Evolutionary conservation across 2,329 filamentous ascomycete species (phyloP), one percentile per base, ranked within the genome.

Genomic region (Alternaria sp.): DNA sequence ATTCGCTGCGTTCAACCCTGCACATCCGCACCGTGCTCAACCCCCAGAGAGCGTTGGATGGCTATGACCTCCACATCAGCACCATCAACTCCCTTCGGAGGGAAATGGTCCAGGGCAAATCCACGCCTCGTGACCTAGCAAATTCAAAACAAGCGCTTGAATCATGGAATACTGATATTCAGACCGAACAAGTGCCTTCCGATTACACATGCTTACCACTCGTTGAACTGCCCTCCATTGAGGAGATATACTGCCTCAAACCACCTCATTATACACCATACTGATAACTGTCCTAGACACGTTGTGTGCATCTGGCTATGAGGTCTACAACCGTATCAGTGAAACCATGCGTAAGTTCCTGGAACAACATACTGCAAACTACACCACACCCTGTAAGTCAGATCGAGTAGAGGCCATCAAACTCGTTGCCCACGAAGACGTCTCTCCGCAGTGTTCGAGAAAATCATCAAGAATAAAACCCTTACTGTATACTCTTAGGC

Each of bases 401-500:
- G 33, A 31, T 42, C 6, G 0, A 23, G n/a, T 17, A 48, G 8
- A 39, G 8, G 21, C 17, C 13, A 21, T 29, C 17, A 3, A 40
- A 31, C 1, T 11, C 14, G n/a, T 29, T 31, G 8, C 21, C 14
- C 6, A 9, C 51, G 48, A 14, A 54, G 24, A 26, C 8, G 6
- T 23, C 31, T 29, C 14, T 26, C 33, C 29, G 28, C 37, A 55
- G 52, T 55, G 44, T 55, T 55, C 14, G 44, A 55, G 34, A 33
- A 33, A 14, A 55, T 55, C n/a, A 49, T 55, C 52, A 49, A 55
- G 26, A 55, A 50, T 28, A 31, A 45, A 7, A 55, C 50, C 3
- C 46, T 50, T 36, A 28, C 42, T 34, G 52, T 55, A 5, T 55
- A 55, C 36, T 21, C 52, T 9, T 44, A 71, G 77, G 44, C 44